These are phyloP conservation scores for Aspergillus pseudoviridinutans DNA, from an alignment of 2,329 filamentous ascomycete species.

Conservation along the genomic window DNA sequence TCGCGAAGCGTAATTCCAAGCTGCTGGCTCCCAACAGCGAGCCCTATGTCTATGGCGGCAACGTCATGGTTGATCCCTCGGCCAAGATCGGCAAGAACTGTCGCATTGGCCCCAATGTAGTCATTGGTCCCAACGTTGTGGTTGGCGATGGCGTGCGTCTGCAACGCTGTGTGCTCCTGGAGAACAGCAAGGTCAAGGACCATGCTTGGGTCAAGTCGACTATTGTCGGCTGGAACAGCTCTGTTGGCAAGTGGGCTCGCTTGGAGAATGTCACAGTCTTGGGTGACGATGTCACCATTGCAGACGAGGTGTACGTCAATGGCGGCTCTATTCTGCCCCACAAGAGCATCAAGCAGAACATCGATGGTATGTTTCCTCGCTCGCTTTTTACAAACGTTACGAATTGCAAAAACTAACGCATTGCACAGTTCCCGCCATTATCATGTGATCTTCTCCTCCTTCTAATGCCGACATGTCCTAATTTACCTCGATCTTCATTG, in stretches of 20 bases:
- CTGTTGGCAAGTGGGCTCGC: conserved; percentile 90
- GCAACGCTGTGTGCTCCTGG: conserved; percentile 85
- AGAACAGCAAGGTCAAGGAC: conserved; percentile 92
- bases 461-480: conserved; percentile 27
- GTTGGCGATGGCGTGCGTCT: conserved; percentile 91
- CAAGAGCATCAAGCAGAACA: conserved; percentile 98
- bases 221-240: conserved; percentile 98
- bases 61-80: conserved; percentile 89
- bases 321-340: conserved; percentile 91
- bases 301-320: conserved; percentile 98
- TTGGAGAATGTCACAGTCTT: conserved; percentile 98
- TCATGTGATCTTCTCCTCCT: conserved; percentile 40
- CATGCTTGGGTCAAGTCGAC: conserved; percentile 99
- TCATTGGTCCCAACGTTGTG: conserved; percentile 87
- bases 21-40: conserved; percentile 69
- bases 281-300: conserved; percentile 95
- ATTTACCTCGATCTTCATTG: conserved; percentile 17
- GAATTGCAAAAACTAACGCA: neutral
- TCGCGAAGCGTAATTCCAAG: conserved; percentile 86
- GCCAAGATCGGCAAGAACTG: conserved; percentile 98
- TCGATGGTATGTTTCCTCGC: conserved; percentile 61
- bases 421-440: conserved; percentile 43
- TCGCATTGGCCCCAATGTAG: conserved; percentile 95
- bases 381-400: neutral
- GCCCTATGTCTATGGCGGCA: conserved; percentile 84